Evolutionary conservation across 805 yeast genomes (phyloP).

Genomic region (Teunomyces panamensis): DNA sequence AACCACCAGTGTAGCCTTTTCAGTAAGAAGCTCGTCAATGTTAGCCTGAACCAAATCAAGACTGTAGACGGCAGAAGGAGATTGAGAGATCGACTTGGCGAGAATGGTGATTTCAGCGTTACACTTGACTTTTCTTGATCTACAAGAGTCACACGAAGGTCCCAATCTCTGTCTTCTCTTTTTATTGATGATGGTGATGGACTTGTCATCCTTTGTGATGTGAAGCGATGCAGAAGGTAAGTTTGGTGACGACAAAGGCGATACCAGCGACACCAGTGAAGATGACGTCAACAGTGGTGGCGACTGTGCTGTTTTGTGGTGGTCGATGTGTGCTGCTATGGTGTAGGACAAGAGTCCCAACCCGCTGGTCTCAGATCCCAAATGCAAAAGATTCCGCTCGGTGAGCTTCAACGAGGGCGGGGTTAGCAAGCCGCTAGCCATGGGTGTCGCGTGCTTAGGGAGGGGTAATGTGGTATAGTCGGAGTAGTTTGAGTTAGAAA

Average conservation of each 20-base stretch:
- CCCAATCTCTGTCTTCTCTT: conserved; percentile 64
- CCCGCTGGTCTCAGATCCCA: conserved; percentile 9
- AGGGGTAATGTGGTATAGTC: conserved; percentile 8
- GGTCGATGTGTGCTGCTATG: conserved; percentile 5
- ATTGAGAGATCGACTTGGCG: conserved; percentile 13
- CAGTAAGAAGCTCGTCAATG: conserved; percentile 5
- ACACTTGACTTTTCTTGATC: conserved; percentile 69
- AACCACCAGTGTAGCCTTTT: conserved; percentile 1
- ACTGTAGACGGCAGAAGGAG: background rate
- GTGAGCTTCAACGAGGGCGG: conserved; percentile 13
- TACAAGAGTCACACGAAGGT: conserved; percentile 71
- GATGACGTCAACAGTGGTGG: conserved; percentile 10
- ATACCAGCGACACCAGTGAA: conserved; percentile 12
- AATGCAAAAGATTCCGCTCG: conserved; percentile 15
- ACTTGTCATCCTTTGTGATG: background rate
- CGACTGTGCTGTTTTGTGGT: background rate
- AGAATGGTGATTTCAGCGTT: conserved; percentile 58
- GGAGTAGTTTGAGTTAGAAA: background rate
- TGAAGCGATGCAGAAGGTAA: conserved; percentile 2
- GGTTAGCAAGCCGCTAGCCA: background rate
- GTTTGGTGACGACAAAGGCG: conserved; percentile 18
- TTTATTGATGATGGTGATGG: conserved; percentile 9
- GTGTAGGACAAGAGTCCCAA: conserved; percentile 8
- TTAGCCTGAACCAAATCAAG: conserved; percentile 9
- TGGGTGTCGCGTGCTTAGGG: background rate